phyloP scores from a whole-genome alignment of 495 filamentous ascomycete genomes.

The Pyronema domesticum region DNA sequence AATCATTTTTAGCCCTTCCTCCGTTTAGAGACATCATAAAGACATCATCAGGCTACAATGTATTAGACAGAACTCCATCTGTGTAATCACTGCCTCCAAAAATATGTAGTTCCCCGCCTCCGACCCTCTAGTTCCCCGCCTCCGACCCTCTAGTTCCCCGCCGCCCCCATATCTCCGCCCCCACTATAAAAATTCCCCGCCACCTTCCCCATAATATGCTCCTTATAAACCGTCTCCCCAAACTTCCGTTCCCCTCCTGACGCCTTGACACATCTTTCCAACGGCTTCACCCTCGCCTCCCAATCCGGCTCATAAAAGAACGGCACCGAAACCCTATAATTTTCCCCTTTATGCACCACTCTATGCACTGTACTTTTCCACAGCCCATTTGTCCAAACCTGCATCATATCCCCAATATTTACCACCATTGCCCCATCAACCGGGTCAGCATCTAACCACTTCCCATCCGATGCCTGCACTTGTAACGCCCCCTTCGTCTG shows the following conservation, averaged over 20 bases:
- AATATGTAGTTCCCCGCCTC: too few species aligned
- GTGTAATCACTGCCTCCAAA: too few species aligned
- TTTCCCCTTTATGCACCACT: slow-evolving; percentile 32
- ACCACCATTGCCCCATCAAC: slow-evolving; percentile 42
- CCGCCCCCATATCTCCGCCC: neutral
- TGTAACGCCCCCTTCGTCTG: slow-evolving; percentile 37
- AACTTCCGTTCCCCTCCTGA: slow-evolving; percentile 16
- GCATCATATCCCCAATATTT: slow-evolving; percentile 49
- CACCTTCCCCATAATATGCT: slow-evolving; percentile 15
- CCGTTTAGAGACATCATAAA: too few species aligned
- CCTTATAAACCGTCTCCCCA: slow-evolving; percentile 9
- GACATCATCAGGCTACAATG: too few species aligned
- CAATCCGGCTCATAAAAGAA: slow-evolving; percentile 36
- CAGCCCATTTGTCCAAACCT: slow-evolving; percentile 41
- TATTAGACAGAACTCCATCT: too few species aligned
- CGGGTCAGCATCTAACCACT: slow-evolving; percentile 39
- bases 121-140: too few species aligned
- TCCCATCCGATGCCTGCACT: slow-evolving; percentile 32
- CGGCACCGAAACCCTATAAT: slow-evolving; percentile 37
- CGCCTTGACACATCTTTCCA: slow-evolving; percentile 14
- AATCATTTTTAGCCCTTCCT: too few species aligned
- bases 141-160: too few species aligned
- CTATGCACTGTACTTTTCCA: slow-evolving; percentile 44
- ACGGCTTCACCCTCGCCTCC: slow-evolving; percentile 14
- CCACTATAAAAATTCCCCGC: slow-evolving; percentile 16